These are phyloP conservation scores for Sugiyamaella sp. DNA, from an alignment of 1,139 yeast genomes.

Conservation along the genomic window DNA sequence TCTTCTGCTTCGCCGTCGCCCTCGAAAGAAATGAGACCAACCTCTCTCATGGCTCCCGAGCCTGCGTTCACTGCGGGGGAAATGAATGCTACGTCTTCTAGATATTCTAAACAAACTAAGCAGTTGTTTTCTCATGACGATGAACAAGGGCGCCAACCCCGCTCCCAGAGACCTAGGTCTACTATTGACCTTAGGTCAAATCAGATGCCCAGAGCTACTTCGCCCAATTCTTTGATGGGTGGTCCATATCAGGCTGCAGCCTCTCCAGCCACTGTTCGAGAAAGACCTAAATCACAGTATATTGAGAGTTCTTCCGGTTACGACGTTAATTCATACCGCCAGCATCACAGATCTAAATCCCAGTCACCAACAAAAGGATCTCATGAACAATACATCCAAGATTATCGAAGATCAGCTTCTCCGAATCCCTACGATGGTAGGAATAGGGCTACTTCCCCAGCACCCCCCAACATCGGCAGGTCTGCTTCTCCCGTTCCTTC, in stretches of 20 bases:
- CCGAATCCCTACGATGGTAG: conserved; percentile 28
- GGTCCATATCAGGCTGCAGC: conserved; percentile 11
- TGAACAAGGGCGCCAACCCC: conserved; percentile 18
- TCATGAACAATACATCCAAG: conserved; percentile 20
- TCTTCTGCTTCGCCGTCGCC: conserved; percentile 27
- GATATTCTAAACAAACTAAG: conserved; percentile 37
- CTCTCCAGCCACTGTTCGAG: conserved; percentile 17
- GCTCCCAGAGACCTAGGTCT: conserved; percentile 20
- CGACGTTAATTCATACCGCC: conserved; percentile 17
- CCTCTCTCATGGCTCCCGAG: conserved; percentile 36
- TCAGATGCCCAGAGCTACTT: conserved; percentile 17
- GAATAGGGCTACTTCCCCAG: conserved; percentile 6
- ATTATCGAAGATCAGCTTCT: conserved; percentile 29
- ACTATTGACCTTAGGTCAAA: conserved; percentile 21
- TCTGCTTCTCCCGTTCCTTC: conserved; percentile 16
- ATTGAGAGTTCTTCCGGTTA: conserved; percentile 16
- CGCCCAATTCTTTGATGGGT: conserved; percentile 16
- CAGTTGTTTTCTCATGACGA: conserved; percentile 31
- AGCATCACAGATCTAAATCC: conserved; percentile 34
- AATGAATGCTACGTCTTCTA: conserved; percentile 39
- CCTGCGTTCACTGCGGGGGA: conserved; percentile 43
- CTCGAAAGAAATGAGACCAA: conserved; percentile 10
- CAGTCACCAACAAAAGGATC: conserved; percentile 31
- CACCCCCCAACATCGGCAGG: neutral
- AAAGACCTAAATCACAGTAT: conserved; percentile 24